These are phyloP conservation scores for Gastrodia elata DNA, from an alignment of 106 monocot genomes.

Conservation along the genomic window DNA sequence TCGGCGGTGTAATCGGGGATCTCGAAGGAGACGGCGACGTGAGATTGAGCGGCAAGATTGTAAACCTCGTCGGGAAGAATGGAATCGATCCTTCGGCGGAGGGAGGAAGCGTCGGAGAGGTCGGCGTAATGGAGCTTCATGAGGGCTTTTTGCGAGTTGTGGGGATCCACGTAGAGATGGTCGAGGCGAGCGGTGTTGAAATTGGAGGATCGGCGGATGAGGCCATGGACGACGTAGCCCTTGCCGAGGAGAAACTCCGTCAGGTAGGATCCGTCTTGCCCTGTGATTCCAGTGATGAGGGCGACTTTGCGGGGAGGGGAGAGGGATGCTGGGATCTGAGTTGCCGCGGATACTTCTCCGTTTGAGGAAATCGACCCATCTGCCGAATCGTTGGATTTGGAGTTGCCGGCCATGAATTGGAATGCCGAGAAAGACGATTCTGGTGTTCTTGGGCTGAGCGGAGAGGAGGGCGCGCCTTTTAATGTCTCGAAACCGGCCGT, in stretches of 20 bases:
- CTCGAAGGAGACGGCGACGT: conserved; percentile 98
- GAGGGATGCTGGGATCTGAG: conserved; percentile 22
- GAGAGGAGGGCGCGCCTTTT: too few species aligned
- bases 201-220: conserved; percentile 94
- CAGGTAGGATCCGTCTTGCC: conserved; percentile 95
- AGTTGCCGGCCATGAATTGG: not conserved
- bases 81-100: conserved; percentile 81
- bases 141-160: conserved; percentile 66
- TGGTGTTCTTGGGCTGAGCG: too few species aligned
- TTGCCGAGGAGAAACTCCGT: conserved; percentile 80
- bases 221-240: conserved; percentile 94
- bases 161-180: conserved; percentile 93
- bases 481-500: too few species aligned
- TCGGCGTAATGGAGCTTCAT: conserved; percentile 99
- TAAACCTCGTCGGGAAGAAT: conserved; percentile 93
- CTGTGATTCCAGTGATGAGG: conserved; percentile 88
- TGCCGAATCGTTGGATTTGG: not conserved
- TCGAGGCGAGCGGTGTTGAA: conserved; percentile 90
- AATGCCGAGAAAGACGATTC: too few species aligned
- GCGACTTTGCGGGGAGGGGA: conserved; percentile 53
- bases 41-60: conserved; percentile 97
- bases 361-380: not conserved
- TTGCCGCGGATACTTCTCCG: not conserved
- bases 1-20: conserved; percentile 97
- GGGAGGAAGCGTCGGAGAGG: conserved; percentile 91